Evolutionary conservation across 768 basidiomycete species (phyloP).

Genomic region (Cantharellus cinnabarinus): DNA sequence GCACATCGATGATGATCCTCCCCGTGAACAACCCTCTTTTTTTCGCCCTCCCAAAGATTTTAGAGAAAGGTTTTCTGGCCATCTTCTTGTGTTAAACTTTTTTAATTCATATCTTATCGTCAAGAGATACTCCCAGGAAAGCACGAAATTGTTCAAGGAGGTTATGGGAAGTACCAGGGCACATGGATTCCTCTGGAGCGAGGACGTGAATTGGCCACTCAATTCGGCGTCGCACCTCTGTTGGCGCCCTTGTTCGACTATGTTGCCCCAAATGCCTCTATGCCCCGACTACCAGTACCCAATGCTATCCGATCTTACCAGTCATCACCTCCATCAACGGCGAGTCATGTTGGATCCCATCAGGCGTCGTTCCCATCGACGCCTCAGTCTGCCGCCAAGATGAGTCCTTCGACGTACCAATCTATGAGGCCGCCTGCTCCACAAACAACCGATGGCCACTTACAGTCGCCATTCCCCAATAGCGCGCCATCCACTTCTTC

Average conservation of each 20-base stretch:
- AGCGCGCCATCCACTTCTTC: no score
- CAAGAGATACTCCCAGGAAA: slow-evolving; percentile 90
- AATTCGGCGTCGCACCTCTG: slow-evolving; percentile 78
- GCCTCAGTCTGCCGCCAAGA: background rate
- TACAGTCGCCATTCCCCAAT: no score
- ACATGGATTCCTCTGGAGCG: slow-evolving; percentile 97
- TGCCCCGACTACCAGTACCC: background rate
- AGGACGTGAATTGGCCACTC: slow-evolving; percentile 78
- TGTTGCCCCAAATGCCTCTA: background rate
- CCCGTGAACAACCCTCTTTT: no score
- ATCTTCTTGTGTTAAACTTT: no score
- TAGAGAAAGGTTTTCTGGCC: no score
- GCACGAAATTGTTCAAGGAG: slow-evolving; percentile 97
- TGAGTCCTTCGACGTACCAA: background rate
- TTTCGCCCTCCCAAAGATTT: no score
- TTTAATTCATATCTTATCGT: slow-evolving; percentile 27
- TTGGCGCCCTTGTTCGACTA: slow-evolving; percentile 87
- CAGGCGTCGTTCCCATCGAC: background rate
- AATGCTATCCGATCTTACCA: background rate
- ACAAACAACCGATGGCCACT: no score
- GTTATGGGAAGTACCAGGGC: slow-evolving; percentile 98
- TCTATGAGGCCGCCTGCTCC: no score
- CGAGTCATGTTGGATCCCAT: no score
- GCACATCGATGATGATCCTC: slow-evolving; percentile 11
- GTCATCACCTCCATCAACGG: background rate